Evolutionary conservation across 2,329 filamentous ascomycete genomes (phyloP).

Genomic region (Ampelomyces quisqualis): DNA sequence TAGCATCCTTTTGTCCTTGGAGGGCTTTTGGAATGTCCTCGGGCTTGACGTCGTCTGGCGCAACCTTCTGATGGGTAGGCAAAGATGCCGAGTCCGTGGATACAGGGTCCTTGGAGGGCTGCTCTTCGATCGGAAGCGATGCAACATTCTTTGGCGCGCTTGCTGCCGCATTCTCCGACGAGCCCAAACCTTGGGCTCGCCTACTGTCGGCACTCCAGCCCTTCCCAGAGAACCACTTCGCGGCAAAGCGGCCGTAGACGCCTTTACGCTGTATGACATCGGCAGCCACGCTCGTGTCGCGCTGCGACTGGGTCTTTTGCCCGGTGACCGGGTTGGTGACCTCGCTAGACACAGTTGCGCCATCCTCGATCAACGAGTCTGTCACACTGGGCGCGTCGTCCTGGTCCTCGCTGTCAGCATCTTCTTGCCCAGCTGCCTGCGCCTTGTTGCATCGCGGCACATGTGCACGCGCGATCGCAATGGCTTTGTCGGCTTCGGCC

Average conservation of each 20-base stretch:
- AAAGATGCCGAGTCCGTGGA: constrained; percentile 19
- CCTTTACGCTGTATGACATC: constrained; percentile 84
- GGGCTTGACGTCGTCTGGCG: constrained; percentile 28
- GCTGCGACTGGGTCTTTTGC: constrained; percentile 24
- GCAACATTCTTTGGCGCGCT: constrained; percentile 39
- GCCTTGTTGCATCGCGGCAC: constrained; percentile 42
- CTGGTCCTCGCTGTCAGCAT: constrained; percentile 39
- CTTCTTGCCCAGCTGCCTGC: constrained; percentile 22
- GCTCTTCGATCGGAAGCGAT: constrained; percentile 30
- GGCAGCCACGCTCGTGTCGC: constrained; percentile 67
- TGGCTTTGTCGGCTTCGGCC: constrained; percentile 69
- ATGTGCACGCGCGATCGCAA: constrained; percentile 60
- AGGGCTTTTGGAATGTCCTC: constrained; percentile 41
- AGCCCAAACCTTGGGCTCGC: constrained; percentile 67
- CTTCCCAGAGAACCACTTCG: constrained; percentile 85
- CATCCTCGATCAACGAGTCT: constrained; percentile 41
- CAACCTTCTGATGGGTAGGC: constrained; percentile 22
- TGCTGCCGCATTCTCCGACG: constrained; percentile 48
- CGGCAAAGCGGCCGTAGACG: constrained; percentile 83
- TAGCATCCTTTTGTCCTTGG: constrained; percentile 34
- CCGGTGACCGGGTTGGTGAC: constrained; percentile 35
- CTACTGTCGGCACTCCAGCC: constrained; percentile 76
- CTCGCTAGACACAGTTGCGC: constrained; percentile 35
- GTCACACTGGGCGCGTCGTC: constrained; percentile 39
- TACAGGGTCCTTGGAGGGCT: constrained; percentile 14